Conservation (phyloP, 2,329 filamentous ascomycete genomes). For the Cercospora canescens region DNA sequence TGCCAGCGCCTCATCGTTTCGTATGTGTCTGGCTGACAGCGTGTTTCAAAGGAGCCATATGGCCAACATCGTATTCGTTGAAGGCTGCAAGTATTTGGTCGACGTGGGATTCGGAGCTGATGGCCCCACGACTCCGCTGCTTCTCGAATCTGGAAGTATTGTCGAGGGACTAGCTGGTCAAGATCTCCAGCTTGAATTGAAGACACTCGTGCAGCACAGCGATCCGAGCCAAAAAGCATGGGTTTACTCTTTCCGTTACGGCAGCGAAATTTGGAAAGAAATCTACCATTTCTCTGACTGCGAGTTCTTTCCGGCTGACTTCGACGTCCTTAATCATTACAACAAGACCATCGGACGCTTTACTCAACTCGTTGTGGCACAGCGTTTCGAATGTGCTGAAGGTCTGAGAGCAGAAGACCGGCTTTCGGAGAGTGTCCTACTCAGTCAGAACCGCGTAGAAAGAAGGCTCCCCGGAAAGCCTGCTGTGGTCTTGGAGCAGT, state of each 20-base stretch:
- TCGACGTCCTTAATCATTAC: conserved; percentile 59
- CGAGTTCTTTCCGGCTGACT: conserved; percentile 64
- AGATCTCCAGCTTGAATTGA: conserved; percentile 20
- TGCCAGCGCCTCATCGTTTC: not conserved
- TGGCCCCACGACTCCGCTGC: conserved; percentile 59
- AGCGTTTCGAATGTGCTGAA: not conserved
- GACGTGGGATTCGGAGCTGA: conserved; percentile 68
- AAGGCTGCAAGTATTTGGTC: conserved; percentile 52
- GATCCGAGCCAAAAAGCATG: conserved; percentile 40
- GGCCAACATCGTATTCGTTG: conserved; percentile 48
- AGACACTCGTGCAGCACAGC: conserved; percentile 16
- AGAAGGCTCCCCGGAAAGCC: not conserved
- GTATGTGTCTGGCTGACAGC: not conserved
- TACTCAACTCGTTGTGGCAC: not conserved
- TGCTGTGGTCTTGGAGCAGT: not conserved
- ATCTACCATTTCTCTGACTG: conserved; percentile 66
- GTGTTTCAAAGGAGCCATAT: conserved; percentile 34
- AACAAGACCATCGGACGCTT: conserved; percentile 38
- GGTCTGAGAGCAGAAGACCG: not conserved
- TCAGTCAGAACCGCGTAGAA: not conserved
- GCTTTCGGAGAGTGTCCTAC: not conserved
- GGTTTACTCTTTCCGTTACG: conserved; percentile 41
- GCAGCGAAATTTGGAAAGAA: conserved; percentile 51
- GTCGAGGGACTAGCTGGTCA: conserved; percentile 2
- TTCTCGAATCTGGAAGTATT: conserved; percentile 50